Evolutionary conservation across 2,329 filamentous ascomycete genomes (phyloP).

Genomic region (Aspergillus tamarii): DNA sequence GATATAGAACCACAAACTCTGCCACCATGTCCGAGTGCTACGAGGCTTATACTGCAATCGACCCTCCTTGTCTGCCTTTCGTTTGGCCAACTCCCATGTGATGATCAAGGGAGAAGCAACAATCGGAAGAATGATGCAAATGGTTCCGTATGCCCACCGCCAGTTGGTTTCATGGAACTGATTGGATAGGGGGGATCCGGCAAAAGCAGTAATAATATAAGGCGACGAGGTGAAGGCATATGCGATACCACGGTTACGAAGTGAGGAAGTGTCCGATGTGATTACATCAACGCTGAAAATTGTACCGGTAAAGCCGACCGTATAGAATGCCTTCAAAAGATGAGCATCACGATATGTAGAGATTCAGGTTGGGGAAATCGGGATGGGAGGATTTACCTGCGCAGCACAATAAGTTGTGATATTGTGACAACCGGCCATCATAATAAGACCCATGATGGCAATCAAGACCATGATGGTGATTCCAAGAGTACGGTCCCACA

Average conservation of each 20-base stretch:
- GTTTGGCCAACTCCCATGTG: slow-evolving; percentile 55
- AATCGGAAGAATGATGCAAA: slow-evolving; percentile 61
- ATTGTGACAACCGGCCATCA: slow-evolving; percentile 65
- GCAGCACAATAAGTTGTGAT: slow-evolving; percentile 67
- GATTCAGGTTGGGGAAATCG: neutral
- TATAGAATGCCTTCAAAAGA: slow-evolving; percentile 55
- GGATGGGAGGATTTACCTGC: slow-evolving; percentile 33
- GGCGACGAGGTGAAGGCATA: slow-evolving; percentile 62
- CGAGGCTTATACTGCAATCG: slow-evolving; percentile 52
- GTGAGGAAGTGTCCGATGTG: slow-evolving; percentile 62
- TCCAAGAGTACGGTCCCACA: slow-evolving; percentile 64
- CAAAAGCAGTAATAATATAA: slow-evolving; percentile 63
- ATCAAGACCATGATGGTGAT: slow-evolving; percentile 53
- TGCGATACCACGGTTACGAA: slow-evolving; percentile 62
- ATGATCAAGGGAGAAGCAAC: slow-evolving; percentile 58
- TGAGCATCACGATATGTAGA: neutral
- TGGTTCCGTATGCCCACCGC: slow-evolving; percentile 65
- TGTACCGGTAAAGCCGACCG: slow-evolving; percentile 58
- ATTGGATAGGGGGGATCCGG: slow-evolving; percentile 55
- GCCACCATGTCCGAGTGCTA: slow-evolving; percentile 47
- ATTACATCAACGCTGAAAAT: slow-evolving; percentile 61
- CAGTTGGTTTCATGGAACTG: slow-evolving; percentile 56
- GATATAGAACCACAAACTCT: slow-evolving; percentile 55
- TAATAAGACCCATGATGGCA: slow-evolving; percentile 56
- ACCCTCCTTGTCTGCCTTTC: slow-evolving; percentile 56